Evolutionary conservation across 2,329 filamentous ascomycete genomes (phyloP), one percentile per base, ranked within the genome.

Genomic region (Boeremia lycopersici): DNA sequence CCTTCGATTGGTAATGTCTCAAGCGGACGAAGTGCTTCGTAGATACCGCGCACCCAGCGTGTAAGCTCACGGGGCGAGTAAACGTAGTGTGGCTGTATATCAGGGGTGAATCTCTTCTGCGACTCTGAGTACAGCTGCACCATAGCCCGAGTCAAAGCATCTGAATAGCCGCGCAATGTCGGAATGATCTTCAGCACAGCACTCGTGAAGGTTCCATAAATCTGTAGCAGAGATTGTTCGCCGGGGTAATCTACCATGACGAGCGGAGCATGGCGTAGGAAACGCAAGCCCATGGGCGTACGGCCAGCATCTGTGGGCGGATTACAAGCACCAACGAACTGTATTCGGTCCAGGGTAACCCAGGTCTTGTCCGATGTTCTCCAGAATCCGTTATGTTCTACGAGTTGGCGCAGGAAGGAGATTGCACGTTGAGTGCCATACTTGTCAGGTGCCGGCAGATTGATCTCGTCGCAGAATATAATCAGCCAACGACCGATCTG

Each of bases 241-340:
- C 96, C 95, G 57, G 95, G 95, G 71, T 99, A 99, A 72, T 99
- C 95, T 36, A 99, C 96, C 96, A 99, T 99, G 77, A 99, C 90
- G 49, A 99, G 85, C n/a, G 95, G 95, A 13, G 95, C 92, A 75
- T 99, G 96, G 55, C 96, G 87, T 62, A 99, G 83, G 85, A 99
- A 99, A 65, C 95, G 85, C 44, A 91, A 87, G 38, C 91, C 95
- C 81, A 99, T 88, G 0, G 95, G 89, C 11, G 95, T 98, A 84
- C 95, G 92, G 25, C 95, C 95, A 64, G 93, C 93, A 77, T 99
- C 96, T 0, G 95, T 98, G 0, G 95, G 95, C 67, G 95, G 96
- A 77, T 99, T 99, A 75, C 95, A 99, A 69, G 95, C 95, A 66
- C 95, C 95, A 48, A 99, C 96, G 64, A 99, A 99, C 72, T 99